Percentiles rank a stretch among this genome's conserved stretches.
Evolutionary conservation across 2,329 filamentous ascomycete species (phyloP).

Genomic region (Calonectria honghensis): DNA sequence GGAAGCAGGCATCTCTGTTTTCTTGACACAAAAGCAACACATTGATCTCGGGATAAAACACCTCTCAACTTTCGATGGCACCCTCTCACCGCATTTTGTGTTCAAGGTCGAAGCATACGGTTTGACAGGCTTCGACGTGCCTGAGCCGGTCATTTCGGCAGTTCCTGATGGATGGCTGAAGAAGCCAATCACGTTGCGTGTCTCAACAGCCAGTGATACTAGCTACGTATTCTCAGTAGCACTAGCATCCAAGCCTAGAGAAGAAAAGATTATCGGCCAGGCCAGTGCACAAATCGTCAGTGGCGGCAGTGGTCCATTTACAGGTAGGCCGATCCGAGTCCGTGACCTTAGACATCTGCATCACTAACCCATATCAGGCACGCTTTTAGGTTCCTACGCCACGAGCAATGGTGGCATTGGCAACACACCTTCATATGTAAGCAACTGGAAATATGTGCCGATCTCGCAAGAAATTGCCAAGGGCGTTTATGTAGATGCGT

Average conservation of each 20-base stretch:
- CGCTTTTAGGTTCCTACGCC: constrained; percentile 10
- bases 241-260: background rate
- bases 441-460: constrained; percentile 2
- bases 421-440: background rate
- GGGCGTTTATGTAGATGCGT: background rate
- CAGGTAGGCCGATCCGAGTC: background rate
- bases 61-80: constrained; percentile 46
- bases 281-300: background rate
- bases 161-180: constrained; percentile 31
- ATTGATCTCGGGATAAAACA: constrained; percentile 66
- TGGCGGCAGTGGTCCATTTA: background rate
- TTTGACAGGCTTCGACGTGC: background rate
- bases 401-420: constrained; percentile 21
- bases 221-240: constrained; percentile 16
- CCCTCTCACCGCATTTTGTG: constrained; percentile 53
- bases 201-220: background rate
- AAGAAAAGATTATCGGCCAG: background rate
- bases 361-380: background rate
- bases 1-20: constrained; percentile 72
- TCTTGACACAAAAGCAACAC: constrained; percentile 73
- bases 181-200: background rate
- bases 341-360: background rate
- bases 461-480: constrained; percentile 14
- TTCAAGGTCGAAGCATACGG: background rate
- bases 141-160: background rate